A percentile compares a stretch with the other conserved stretches of the same genome.
These are phyloP conservation scores for Alternaria panax DNA, from an alignment of 2,329 filamentous ascomycete genomes.

Conservation along the genomic window DNA sequence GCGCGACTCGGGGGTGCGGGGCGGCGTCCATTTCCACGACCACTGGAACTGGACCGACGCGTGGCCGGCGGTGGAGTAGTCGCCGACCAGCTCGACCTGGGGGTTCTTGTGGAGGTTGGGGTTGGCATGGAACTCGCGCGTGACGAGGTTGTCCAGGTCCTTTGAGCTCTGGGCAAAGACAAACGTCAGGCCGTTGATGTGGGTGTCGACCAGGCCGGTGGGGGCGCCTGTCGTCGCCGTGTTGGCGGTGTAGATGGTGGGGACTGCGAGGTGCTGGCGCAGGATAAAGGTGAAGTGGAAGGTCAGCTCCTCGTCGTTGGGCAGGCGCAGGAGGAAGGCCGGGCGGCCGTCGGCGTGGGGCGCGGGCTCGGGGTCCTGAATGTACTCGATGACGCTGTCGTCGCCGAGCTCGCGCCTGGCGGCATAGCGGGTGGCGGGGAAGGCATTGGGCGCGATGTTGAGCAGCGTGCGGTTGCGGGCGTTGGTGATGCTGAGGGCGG, in stretches of 20 bases:
- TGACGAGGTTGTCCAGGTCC: constrained; percentile 93
- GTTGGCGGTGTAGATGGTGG: constrained; percentile 50
- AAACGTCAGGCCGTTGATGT: constrained; percentile 88
- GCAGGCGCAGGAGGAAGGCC: constrained; percentile 83
- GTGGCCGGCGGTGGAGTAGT: constrained; percentile 84
- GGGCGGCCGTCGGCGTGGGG: constrained; percentile 57
- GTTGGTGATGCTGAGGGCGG: constrained; percentile 82
- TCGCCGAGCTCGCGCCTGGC: constrained; percentile 78
- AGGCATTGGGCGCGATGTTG: constrained; percentile 83
- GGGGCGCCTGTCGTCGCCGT: constrained; percentile 58
- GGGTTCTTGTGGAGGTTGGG: constrained; percentile 97
- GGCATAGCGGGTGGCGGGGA: constrained; percentile 79
- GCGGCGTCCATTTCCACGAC: constrained; percentile 97
- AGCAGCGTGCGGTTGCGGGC: constrained; percentile 78
- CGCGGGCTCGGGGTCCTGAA: constrained; percentile 82
- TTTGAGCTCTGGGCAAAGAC: constrained; percentile 84
- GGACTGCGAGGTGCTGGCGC: constrained; percentile 59
- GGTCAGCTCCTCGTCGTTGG: constrained; percentile 88
- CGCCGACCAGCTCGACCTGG: constrained; percentile 94
- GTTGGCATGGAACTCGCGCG: constrained; percentile 93
- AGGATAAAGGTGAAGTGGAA: constrained; percentile 94
- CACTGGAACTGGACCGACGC: constrained; percentile 89
- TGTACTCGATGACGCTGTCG: constrained; percentile 80
- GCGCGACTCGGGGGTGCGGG: constrained; percentile 79
- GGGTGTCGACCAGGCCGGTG: constrained; percentile 66